These are phyloP conservation scores for Blastocystis sp. DNA, from an alignment of 352 stramenopile genomes.

Conservation along the genomic window DNA sequence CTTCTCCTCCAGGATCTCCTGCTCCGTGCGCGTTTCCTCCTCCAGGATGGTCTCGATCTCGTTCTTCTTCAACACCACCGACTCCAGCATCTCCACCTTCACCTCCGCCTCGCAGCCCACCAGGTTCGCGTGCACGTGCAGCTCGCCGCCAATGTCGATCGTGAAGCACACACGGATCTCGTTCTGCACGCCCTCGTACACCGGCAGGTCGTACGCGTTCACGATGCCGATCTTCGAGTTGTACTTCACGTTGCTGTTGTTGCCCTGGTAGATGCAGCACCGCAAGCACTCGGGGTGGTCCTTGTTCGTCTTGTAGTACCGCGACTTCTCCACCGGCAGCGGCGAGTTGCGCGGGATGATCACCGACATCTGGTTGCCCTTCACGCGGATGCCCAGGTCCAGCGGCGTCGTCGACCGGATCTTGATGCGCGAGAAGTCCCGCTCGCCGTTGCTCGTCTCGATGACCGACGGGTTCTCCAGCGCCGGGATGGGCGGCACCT, in stretches of 20 bases:
- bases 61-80: conserved; percentile 3
- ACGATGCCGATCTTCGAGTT: conserved; percentile 42
- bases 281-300: conserved; percentile 40
- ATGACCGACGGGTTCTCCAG: neutral
- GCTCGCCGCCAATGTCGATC: conserved; percentile 26
- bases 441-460: neutral
- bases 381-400: conserved; percentile 39
- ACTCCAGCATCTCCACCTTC: conserved; percentile 37
- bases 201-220: conserved; percentile 9
- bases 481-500: neutral
- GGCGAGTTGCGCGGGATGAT: conserved; percentile 34
- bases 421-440: neutral
- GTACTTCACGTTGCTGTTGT: neutral
- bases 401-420: conserved; percentile 50
- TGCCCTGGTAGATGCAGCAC: conserved; percentile 47
- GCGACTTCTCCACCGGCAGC: neutral
- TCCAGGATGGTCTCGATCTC: conserved; percentile 27
- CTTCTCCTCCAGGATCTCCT: neutral
- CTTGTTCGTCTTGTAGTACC: conserved; percentile 21
- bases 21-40: neutral
- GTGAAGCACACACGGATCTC: conserved; percentile 19
- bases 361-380: conserved; percentile 35
- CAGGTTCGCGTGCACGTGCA: neutral
- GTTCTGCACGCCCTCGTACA: conserved; percentile 14
- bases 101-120: conserved; percentile 1